Evolutionary conservation across 192 early-diverging fungal species (phyloP).

Genomic region (Endogone sp.): DNA sequence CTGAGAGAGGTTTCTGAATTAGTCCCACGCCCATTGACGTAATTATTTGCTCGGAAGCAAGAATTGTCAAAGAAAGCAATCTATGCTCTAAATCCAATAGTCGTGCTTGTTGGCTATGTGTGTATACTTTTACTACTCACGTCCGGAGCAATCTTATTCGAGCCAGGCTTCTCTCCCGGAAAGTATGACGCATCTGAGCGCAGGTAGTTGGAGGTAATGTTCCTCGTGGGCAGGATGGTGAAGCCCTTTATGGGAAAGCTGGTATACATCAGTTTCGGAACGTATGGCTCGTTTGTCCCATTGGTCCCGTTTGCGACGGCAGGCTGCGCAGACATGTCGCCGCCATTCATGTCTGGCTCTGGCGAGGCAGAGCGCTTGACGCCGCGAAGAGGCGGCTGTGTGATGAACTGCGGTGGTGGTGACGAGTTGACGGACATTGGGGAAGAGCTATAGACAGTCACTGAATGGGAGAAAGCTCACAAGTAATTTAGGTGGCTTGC

Average conservation of each 20-base stretch:
- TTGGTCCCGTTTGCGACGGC: not conserved
- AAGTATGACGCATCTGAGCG: constrained; percentile 44
- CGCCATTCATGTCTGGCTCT: not conserved
- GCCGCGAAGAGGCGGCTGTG: not conserved
- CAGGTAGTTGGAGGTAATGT: constrained; percentile 42
- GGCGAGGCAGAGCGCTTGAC: not conserved
- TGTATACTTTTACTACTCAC: no score
- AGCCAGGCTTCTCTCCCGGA: constrained; percentile 28
- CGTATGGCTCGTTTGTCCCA: constrained; percentile 18
- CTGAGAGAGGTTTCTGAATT: not conserved
- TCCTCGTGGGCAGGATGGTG: constrained; percentile 40
- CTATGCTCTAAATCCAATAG: not conserved
- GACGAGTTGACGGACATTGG: not conserved
- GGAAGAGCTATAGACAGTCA: no score
- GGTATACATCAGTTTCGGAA: constrained; percentile 46
- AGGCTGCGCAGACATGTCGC: not conserved
- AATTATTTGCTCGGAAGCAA: no score
- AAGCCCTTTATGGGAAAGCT: constrained; percentile 43
- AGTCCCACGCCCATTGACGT: no score
- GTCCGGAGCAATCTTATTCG: constrained; percentile 14
- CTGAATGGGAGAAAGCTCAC: no score
- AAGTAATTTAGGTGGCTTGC: no score
- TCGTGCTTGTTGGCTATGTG: not conserved
- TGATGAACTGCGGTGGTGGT: not conserved
- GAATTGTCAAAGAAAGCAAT: no score